Evolutionary conservation across 1,284 basidiomycete genomes (phyloP), one percentile per base, ranked within the genome.

Genomic region (Mycena sp.): DNA sequence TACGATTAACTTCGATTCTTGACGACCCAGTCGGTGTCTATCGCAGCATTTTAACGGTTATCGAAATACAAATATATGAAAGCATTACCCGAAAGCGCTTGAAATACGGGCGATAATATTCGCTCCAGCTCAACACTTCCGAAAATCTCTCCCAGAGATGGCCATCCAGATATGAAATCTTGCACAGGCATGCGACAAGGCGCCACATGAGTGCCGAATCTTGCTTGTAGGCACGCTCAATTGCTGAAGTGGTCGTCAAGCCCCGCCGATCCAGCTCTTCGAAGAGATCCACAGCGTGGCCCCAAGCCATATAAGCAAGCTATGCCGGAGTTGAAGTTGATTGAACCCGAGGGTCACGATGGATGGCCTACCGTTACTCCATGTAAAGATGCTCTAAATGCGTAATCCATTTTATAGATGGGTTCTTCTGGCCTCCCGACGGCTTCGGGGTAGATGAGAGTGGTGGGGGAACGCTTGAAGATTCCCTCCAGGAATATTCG

Each of bases 191-290:
- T n/a, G 26, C n/a, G 32, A 61, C 61, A 16, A 61, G 54, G 16
- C 63, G 51, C 65, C 65, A 67, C 65, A 67, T 60, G 26, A 67
- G 53, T 2, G 29, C 62, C 10, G 46, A 37, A 45, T 64, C 63
- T 23, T 58, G 44, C 32, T 49, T 26, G 32, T 64, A 67, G 9
- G 65, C 61, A 21, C 56, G 29, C 54, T 63, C 64, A 35, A 66
- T 63, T 29, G 64, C 57, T 5, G 58, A 45, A 12, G 65, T 54
- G 43, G 30, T 64, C 6, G 30, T 19, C 3, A 67, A 45, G 2
- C 61, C 62, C 1, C 54, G 43, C 23, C 52, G 57, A 37, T 48
- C 51, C 23, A 67, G 40, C 28, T 61, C 56, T 11, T 55, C 55
- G 17, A 64, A 62, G 4, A 65, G 21, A 6, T 58, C 41, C 46